Evolutionary conservation across 768 basidiomycete species (phyloP).

Genomic region (Amanita exitialis): DNA sequence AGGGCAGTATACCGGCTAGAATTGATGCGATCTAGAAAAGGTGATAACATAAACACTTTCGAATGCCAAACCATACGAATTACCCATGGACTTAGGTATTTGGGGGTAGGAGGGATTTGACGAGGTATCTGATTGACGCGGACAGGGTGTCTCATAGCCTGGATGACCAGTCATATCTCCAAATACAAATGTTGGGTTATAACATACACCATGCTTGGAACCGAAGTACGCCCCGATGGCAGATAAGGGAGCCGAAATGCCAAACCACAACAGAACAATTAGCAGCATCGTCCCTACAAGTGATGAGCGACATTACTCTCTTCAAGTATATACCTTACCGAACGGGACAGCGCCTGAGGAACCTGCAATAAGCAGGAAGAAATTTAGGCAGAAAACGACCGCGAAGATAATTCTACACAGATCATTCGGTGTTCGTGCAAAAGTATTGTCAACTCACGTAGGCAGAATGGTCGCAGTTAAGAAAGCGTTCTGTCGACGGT

Average conservation of each 20-base stretch:
- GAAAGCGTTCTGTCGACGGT: slow-evolving; percentile 76
- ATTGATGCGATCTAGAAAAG: slow-evolving; percentile 51
- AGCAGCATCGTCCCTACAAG: slow-evolving; percentile 68
- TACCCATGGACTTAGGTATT: slow-evolving; percentile 79
- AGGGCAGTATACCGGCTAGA: slow-evolving; percentile 88
- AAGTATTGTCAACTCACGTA: slow-evolving; percentile 39
- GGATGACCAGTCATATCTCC: slow-evolving; percentile 1
- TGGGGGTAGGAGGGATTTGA: slow-evolving; percentile 86
- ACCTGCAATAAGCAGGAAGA: slow-evolving; percentile 75
- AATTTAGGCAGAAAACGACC: slow-evolving; percentile 82
- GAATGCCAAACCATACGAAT: slow-evolving; percentile 12
- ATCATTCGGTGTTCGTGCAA: not conserved
- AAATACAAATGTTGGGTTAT: not conserved
- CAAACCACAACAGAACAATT: slow-evolving; percentile 84
- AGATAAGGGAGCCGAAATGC: slow-evolving; percentile 86
- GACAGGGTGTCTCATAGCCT: slow-evolving; percentile 76
- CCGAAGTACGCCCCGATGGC: slow-evolving; percentile 83
- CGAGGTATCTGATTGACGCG: slow-evolving; percentile 89
- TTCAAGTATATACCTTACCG: slow-evolving; percentile 31
- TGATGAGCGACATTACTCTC: not conserved
- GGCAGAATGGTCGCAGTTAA: slow-evolving; percentile 85
- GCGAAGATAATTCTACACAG: slow-evolving; percentile 63
- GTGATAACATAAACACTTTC: slow-evolving; percentile 2
- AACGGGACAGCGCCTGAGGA: slow-evolving; percentile 97
- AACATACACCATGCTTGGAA: slow-evolving; percentile 70